Evolutionary conservation across 192 early-diverging fungal genomes (phyloP).

Genomic region (Entophlyctis luteolus): DNA sequence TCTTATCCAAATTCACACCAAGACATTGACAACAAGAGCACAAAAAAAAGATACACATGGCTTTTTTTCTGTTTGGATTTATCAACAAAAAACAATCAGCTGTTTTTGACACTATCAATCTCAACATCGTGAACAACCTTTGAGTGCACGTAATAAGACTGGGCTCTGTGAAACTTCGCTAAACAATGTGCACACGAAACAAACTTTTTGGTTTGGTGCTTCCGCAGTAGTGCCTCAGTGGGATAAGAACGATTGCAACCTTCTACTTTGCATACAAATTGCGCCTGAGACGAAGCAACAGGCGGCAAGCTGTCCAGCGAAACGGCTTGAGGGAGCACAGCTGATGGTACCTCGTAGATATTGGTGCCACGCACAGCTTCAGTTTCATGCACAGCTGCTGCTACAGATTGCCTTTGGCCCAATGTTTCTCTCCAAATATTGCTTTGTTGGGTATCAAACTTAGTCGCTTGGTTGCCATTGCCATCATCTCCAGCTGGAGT

Average conservation of each 20-base stretch:
- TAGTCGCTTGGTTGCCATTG: no score
- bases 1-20: no score
- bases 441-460: background rate
- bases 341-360: no score
- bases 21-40: no score
- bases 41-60: no score
- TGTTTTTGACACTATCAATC: background rate
- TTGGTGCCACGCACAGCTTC: background rate
- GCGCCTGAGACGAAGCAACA: background rate
- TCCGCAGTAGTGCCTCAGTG: background rate
- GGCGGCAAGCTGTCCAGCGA: no score
- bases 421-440: background rate
- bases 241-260: slow-evolving; percentile 14
- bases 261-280: background rate
- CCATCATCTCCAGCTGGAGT: background rate
- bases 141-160: background rate
- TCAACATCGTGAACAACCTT: background rate
- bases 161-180: background rate
- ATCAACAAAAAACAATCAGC: no score
- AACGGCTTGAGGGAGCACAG: background rate
- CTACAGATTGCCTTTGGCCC: no score
- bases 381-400: background rate
- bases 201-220: background rate
- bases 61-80: no score
- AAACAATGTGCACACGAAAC: background rate